Base-by-base conservation (phyloP, 805 yeast genomes). In the Candida peoriensis region DNA sequence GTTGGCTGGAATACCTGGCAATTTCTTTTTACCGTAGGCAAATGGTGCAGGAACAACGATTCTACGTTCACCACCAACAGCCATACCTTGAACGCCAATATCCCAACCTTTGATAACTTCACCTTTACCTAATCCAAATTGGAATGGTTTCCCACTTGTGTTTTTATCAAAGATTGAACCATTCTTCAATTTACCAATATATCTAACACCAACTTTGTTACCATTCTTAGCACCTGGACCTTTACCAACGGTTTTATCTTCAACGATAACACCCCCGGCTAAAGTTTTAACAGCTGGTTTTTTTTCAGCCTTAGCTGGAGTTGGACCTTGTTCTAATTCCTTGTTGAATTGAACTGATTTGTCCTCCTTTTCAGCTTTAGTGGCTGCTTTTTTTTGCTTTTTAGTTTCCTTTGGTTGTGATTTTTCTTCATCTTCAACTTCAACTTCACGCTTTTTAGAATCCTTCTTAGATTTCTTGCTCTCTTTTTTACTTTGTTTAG, bases 71-170 rank as follows among this genome's bases (percentile, higher is more conserved):
- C 97, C 97, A 57, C 96, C 96, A 58, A 86, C 95, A 38, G 95
- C 79, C 97, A 93, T 89, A 61, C 97, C 97, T 40, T 90, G 88
- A 54, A 93, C 93, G 74, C 99, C 99, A 56, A 90, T 75, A 61
- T 93, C 99, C 86, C 96, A 93, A 47, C 97, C 98, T 65, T 86
- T 86, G 72, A 93, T 93, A 51, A 95, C 97, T 68, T 93, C 98
- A 59, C 97, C 98, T 63, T 82, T 84, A 55, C 98, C 98, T 52
- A 93, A 75, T 44, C 76, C 77, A 67, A 93, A 93, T 46, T 67
- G 65, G 64, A 93, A 93, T 57, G 99, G 98, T 72, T 87, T 90
- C 55, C 99, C 99, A 47, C 81, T 74, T 51, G 96, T 87, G 79
- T 93, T 93, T 66, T 90, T 89, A 75, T 93, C 99, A 50, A 93